A percentile compares a stretch with the other conserved stretches of the same genome.
These are phyloP conservation scores for Phlebopus sp. DNA, from an alignment of 1,284 basidiomycete species.

Conservation along the genomic window DNA sequence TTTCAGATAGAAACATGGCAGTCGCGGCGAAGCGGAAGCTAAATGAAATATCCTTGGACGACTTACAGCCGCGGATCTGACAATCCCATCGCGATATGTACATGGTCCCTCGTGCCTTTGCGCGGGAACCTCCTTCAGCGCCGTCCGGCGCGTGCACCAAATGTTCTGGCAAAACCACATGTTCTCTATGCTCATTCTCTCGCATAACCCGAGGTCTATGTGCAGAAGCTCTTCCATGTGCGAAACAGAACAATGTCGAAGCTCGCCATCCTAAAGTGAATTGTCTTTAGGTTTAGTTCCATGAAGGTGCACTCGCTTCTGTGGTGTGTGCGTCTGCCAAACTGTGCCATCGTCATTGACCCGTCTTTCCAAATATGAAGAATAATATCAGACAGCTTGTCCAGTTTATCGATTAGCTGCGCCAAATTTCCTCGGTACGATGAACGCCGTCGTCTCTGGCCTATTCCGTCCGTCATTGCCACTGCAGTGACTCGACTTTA, in stretches of 20 bases:
- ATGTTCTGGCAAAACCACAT: background rate
- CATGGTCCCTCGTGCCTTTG: constrained; percentile 21
- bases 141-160: background rate
- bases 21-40: constrained; percentile 20
- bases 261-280: too few relatives aligned
- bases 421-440: constrained; percentile 11
- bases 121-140: constrained; percentile 10
- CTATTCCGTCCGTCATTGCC: constrained; percentile 17
- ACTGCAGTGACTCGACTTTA: constrained; percentile 27
- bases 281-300: background rate
- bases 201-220: background rate
- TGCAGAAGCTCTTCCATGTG: background rate
- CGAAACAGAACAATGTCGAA: too few relatives aligned
- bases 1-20: constrained; percentile 13
- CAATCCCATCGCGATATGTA: constrained; percentile 17
- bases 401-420: constrained; percentile 20
- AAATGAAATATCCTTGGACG: constrained; percentile 12
- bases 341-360: constrained; percentile 6
- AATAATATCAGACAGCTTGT: constrained; percentile 7
- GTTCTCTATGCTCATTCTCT: background rate
- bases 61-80: constrained; percentile 35
- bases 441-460: constrained; percentile 11
- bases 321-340: background rate
- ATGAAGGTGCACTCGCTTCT: background rate
- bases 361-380: constrained; percentile 9